These are phyloP conservation scores for Chaetoceros tenuissimus DNA, from an alignment of 108 stramenopile species.

Conservation along the genomic window DNA sequence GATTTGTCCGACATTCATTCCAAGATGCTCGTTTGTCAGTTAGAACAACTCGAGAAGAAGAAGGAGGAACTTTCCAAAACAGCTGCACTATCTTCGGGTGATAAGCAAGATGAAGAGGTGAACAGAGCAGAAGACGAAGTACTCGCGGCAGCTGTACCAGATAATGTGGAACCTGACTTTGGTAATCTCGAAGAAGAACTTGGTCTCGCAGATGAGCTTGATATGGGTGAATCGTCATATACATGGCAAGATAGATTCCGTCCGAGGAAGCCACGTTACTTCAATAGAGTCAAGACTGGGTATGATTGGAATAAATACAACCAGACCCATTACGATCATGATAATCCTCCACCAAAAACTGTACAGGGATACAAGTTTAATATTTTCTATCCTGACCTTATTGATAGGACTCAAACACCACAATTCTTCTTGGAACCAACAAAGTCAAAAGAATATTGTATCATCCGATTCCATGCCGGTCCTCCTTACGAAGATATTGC, in stretches of 20 bases:
- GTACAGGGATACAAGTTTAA: slow-evolving; percentile 99
- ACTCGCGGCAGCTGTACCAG: slow-evolving; percentile 33
- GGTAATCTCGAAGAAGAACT: slow-evolving; percentile 86
- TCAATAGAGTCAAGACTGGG: slow-evolving; percentile 97
- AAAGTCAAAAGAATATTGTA: slow-evolving; percentile 90
- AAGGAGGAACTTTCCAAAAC: slow-evolving; percentile 55
- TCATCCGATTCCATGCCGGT: slow-evolving; percentile 94
- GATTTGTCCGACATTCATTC: slow-evolving; percentile 80
- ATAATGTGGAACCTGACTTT: slow-evolving; percentile 58
- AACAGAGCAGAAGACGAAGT: slow-evolving; percentile 16
- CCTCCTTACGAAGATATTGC: slow-evolving; percentile 99
- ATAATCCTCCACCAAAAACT: slow-evolving; percentile 99
- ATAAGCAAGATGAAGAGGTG: slow-evolving; percentile 17
- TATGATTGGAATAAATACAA: slow-evolving; percentile 99
- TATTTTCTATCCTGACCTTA: slow-evolving; percentile 98
- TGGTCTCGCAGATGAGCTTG: slow-evolving; percentile 64
- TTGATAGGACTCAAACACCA: slow-evolving; percentile 93
- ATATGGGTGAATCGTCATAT: slow-evolving; percentile 31
- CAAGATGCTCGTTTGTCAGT: slow-evolving; percentile 87
- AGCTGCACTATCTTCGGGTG: slow-evolving; percentile 14
- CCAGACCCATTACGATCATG: slow-evolving; percentile 96
- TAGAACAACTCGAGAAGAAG: slow-evolving; percentile 78
- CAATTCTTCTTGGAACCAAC: slow-evolving; percentile 83
- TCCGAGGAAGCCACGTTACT: slow-evolving; percentile 97
- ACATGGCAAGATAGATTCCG: slow-evolving; percentile 92